Evolutionary conservation across 805 yeast genomes (phyloP), one percentile per base, ranked within the genome.

Genomic region (Lachancea fermentati): DNA sequence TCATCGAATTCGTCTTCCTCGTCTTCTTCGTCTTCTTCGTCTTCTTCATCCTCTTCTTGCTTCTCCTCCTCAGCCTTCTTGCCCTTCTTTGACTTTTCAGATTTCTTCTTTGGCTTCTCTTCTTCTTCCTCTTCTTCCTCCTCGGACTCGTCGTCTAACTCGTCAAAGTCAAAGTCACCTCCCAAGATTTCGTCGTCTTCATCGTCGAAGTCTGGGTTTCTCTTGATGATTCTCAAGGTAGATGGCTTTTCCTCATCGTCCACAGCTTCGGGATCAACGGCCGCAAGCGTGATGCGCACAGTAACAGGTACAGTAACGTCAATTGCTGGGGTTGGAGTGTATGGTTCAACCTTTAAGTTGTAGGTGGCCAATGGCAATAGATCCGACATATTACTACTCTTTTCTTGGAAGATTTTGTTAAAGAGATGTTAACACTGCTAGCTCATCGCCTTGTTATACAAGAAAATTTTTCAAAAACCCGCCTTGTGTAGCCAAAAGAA

Each of bases 241-340:
- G 95, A 80, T 51, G 97, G 97, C 54, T 76, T 81, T 50, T 73
- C 79, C 49, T 81, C 88, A 55, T 87, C 96, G 53, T 76, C 79
- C 22, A 94, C 74, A 34, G 65, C 58, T 58, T 80, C 85, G 48
- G 96, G 95, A 68, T 91, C 96, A 57, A 93, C 73, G 45, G 98
- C 95, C 48, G 96, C 98, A 76, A 91, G 75, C 39, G 97, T 89
- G 57, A 91, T 65, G 67, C 95, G 85, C 52, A 91, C 79, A 47
- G 97, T 82, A 51, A 85, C 84, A 37, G 97, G 96, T 63, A 79
- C 80, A 45, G 84, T 94, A 45, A 79, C 82, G 49, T 82, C 85
- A 59, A 85, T 78, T 45, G 96, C 95, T 37, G 88, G 88, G 32
- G 80, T 79, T 52, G 96, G 95, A 53, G 77, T 71, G 61, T 83